phyloP scores from a whole-genome alignment of 768 basidiomycete species.

The Cyathus striatus region DNA sequence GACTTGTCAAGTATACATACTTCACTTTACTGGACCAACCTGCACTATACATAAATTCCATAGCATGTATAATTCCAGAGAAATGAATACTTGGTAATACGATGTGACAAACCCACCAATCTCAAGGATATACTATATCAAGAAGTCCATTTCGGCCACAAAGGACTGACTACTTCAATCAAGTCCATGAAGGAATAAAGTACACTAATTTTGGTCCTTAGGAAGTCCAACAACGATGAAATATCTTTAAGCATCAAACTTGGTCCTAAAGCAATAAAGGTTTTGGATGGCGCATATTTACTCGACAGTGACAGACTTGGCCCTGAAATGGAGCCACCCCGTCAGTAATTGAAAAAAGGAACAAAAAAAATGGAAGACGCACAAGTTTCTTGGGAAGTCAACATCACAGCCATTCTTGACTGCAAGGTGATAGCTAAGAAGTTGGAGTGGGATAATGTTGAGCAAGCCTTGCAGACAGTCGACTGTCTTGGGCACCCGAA shows the following conservation, averaged over 20 bases:
- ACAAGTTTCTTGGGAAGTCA: conserved; percentile 97
- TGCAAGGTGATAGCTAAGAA: conserved; percentile 94
- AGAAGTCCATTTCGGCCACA: not conserved
- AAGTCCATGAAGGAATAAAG: not conserved
- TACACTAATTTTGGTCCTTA: not conserved
- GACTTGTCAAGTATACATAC: too few species aligned
- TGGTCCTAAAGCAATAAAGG: not conserved
- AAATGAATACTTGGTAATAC: not conserved
- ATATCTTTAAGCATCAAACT: too few species aligned
- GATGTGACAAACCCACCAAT: not conserved
- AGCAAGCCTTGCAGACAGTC: conserved; percentile 93
- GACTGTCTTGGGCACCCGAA: conserved; percentile 91
- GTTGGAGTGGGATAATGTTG: conserved; percentile 95
- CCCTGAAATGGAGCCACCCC: conserved; percentile 32
- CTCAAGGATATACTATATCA: not conserved
- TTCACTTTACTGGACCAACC: too few species aligned
- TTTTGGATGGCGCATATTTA: conserved; percentile 36
- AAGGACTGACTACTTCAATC: not conserved
- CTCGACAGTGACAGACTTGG: conserved; percentile 75
- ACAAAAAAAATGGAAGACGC: conserved; percentile 23
- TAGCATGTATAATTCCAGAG: not conserved
- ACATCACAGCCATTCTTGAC: conserved; percentile 96
- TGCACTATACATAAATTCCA: too few species aligned
- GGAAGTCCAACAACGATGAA: too few species aligned
- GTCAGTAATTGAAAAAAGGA: conserved; percentile 6